phyloP scores from a whole-genome alignment of 1,284 basidiomycete genomes.

The Microbotryum lychnidis-dioicae region DNA sequence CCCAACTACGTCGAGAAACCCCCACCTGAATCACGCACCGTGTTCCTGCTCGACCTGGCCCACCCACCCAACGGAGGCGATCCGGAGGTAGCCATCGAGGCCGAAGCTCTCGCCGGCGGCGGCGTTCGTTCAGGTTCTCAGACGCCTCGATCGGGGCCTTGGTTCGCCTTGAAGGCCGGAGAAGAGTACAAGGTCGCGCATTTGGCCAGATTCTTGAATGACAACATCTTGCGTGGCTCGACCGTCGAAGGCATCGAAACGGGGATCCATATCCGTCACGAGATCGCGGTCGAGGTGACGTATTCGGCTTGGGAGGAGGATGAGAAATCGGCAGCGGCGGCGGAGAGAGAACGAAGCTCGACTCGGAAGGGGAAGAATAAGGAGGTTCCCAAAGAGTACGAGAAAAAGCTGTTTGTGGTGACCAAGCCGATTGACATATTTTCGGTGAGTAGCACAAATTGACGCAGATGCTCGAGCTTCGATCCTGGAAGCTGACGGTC shows the following conservation, averaged over 20 bases:
- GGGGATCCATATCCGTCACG: not conserved
- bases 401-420: not conserved
- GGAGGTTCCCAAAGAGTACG: not conserved
- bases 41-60: not conserved
- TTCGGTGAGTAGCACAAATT: not conserved
- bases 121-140: not conserved
- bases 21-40: not conserved
- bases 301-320: not conserved
- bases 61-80: not conserved
- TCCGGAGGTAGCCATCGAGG: not conserved
- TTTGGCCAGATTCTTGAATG: slow-evolving; percentile 1
- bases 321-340: no score
- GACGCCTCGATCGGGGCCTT: not conserved
- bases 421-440: not conserved
- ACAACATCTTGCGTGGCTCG: slow-evolving; percentile 1
- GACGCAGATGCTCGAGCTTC: not conserved
- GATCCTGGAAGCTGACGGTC: not conserved
- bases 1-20: not conserved
- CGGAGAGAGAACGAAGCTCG: not conserved
- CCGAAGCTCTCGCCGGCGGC: not conserved
- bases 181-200: not conserved
- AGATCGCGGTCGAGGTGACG: not conserved
- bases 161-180: not conserved
- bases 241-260: not conserved
- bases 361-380: not conserved